A percentile compares a stretch with the other conserved stretches of the same genome.
Evolutionary conservation across 352 stramenopile species (phyloP).

Genomic region (Pythium monospermum): DNA sequence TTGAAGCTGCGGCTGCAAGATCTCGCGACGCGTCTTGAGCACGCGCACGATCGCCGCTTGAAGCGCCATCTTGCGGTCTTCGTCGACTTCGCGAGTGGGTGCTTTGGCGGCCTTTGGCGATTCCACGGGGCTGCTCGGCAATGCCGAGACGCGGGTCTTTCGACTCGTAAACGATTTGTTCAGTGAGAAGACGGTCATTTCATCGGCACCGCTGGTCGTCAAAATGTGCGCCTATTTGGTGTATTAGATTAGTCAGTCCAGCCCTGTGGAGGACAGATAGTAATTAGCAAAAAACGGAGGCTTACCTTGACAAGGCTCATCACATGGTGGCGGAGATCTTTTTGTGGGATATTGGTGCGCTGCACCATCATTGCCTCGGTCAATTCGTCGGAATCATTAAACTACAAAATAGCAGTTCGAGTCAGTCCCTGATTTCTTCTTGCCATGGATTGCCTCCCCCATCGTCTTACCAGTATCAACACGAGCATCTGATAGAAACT

Average conservation of each 20-base stretch:
- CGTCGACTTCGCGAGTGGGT: slow-evolving; percentile 66
- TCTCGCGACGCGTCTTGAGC: slow-evolving; percentile 78
- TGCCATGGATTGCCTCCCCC: too few species aligned
- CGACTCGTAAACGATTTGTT: slow-evolving; percentile 23
- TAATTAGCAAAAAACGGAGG: neutral
- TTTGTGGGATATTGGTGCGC: slow-evolving; percentile 49
- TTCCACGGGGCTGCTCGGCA: slow-evolving; percentile 66
- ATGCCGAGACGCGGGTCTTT: slow-evolving; percentile 24
- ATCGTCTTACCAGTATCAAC: slow-evolving; percentile 65
- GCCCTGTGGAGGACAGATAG: neutral
- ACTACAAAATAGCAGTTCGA: slow-evolving; percentile 33
- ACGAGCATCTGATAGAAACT: slow-evolving; percentile 86
- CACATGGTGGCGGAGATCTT: slow-evolving; percentile 63
- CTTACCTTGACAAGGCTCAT: slow-evolving; percentile 70
- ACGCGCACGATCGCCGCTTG: slow-evolving; percentile 82
- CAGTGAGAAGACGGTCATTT: slow-evolving; percentile 23
- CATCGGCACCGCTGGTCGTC: slow-evolving; percentile 2
- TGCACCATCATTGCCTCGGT: slow-evolving; percentile 30
- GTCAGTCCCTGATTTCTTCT: too few species aligned
- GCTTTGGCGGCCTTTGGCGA: slow-evolving; percentile 50
- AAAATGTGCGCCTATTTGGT: slow-evolving; percentile 51
- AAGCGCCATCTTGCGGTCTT: slow-evolving; percentile 86
- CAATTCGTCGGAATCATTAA: slow-evolving; percentile 50
- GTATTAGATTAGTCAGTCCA: too few species aligned
- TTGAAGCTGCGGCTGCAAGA: slow-evolving; percentile 51